phyloP scores from a whole-genome alignment of 2,329 filamentous ascomycete genomes.

The Curvularia verruculosa region DNA sequence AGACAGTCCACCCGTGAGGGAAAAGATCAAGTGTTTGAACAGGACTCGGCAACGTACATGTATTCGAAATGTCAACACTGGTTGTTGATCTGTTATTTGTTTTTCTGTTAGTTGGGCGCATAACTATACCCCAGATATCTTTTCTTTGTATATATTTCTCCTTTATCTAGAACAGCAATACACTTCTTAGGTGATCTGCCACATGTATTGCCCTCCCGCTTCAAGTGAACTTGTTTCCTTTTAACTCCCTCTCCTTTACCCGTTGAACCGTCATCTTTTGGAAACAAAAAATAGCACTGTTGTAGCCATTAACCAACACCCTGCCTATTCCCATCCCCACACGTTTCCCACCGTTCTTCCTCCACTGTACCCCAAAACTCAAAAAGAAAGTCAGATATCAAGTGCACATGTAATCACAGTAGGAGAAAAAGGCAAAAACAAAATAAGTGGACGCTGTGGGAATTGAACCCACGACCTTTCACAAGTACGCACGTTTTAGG shows the following conservation, averaged over 20 bases:
- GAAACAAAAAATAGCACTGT: not conserved
- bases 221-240: not conserved
- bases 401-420: not conserved
- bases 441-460: slow-evolving; percentile 30
- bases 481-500: slow-evolving; percentile 17
- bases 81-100: slow-evolving; percentile 8
- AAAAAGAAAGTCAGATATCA: not conserved
- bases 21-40: not conserved
- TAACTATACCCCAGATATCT: slow-evolving; percentile 19
- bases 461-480: slow-evolving; percentile 37
- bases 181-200: not conserved
- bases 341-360: not conserved
- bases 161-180: slow-evolving; percentile 3
- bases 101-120: not conserved
- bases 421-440: not conserved
- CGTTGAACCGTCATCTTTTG: not conserved
- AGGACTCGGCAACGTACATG: not conserved
- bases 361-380: not conserved
- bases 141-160: slow-evolving; percentile 15
- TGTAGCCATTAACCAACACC: not conserved
- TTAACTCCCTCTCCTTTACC: not conserved
- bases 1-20: not conserved
- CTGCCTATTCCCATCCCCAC: not conserved
- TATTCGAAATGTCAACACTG: slow-evolving; percentile 7
- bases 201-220: not conserved